Conservation (phyloP, 345 rosid genomes). For the Eucalyptus cladocalyx region DNA sequence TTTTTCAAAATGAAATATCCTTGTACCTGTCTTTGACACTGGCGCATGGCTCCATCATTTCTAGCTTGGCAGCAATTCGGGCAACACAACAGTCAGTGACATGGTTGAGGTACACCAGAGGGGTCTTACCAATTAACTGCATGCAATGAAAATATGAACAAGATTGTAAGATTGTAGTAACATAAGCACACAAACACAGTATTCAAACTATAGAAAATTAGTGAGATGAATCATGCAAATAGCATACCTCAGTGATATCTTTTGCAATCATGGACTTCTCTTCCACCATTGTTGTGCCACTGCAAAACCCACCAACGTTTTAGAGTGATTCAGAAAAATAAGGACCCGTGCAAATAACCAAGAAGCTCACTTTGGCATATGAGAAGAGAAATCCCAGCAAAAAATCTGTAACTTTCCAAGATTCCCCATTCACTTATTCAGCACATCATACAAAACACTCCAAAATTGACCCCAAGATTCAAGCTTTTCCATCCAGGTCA, state of each 20-base stretch:
- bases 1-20: not conserved
- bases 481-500: not conserved
- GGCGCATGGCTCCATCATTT: conserved; percentile 84
- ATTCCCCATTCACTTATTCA: not conserved
- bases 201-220: not conserved
- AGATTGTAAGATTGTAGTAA: not conserved
- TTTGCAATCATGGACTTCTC: conserved; percentile 42
- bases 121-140: conserved; percentile 72
- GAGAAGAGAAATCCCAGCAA: not conserved
- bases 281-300: conserved; percentile 2
- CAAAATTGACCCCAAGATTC: not conserved
- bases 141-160: not conserved
- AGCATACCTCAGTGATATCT: conserved; percentile 51
- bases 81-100: conserved; percentile 59
- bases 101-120: conserved; percentile 71
- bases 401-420: rapidly evolving
- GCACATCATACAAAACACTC: not conserved
- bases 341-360: not conserved
- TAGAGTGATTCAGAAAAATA: not conserved
- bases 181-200: not conserved
- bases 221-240: not conserved
- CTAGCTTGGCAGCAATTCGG: conserved; percentile 74
- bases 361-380: not conserved
- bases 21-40: conserved; percentile 84
- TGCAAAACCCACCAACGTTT: not conserved